These are phyloP conservation scores for Vaccinium corymbosum DNA, from an alignment of 148 eudicot species.

Conservation along the genomic window DNA sequence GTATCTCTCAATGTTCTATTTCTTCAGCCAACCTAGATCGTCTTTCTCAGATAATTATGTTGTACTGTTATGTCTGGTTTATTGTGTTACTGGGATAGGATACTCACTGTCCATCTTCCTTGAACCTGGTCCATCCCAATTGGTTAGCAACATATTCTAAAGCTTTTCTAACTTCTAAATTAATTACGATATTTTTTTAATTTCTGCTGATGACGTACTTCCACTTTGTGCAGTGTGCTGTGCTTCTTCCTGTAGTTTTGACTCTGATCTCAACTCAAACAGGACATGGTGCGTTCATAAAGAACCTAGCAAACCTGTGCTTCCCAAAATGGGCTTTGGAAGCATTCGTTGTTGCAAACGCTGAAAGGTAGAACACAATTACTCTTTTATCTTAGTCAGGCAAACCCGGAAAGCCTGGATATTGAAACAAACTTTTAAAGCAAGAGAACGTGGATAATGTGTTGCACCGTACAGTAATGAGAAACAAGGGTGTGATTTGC, in stretches of 20 bases:
- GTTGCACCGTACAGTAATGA: not conserved
- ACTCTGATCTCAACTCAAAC: constrained; percentile 70
- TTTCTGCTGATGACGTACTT: constrained; percentile 7
- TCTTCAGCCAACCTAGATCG: constrained; percentile 92
- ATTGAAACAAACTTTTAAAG: not conserved
- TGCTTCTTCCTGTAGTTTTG: constrained; percentile 69
- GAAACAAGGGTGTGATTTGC: not conserved
- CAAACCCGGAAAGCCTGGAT: not conserved
- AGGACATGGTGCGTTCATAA: constrained; percentile 29
- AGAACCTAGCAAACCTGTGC: constrained; percentile 48
- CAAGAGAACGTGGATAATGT: not conserved
- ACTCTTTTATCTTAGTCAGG: not conserved
- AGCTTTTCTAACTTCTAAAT: not conserved
- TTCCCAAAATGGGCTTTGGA: constrained; percentile 94
- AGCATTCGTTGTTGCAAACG: constrained; percentile 89
- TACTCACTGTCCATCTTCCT: constrained; percentile 82
- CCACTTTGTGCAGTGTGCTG: constrained; percentile 54
- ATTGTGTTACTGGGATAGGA: constrained; percentile 93
- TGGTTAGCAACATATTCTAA: constrained; percentile 42
- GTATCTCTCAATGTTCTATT: constrained; percentile 88
- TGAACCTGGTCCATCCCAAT: constrained; percentile 87
- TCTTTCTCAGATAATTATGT: constrained; percentile 70
- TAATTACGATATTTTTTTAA: not conserved
- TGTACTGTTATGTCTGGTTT: constrained; percentile 76
- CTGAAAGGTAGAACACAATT: constrained; percentile 45